Percentiles rank a stretch among this genome's conserved stretches.
Evolutionary conservation across 2,329 filamentous ascomycete genomes (phyloP).

Genomic region (Fusarium newnesense): DNA sequence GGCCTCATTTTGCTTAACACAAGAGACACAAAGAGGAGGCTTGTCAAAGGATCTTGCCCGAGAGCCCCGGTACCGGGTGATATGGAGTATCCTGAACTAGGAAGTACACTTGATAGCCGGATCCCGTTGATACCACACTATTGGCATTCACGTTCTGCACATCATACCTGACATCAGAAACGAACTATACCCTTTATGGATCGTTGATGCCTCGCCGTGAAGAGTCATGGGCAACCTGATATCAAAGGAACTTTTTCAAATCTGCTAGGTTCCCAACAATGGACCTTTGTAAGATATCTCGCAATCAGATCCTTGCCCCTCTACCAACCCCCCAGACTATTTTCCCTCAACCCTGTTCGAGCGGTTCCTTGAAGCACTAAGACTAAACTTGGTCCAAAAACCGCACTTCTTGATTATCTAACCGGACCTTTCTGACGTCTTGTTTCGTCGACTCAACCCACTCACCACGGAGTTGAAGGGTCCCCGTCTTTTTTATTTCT

Average conservation of each 20-base stretch:
- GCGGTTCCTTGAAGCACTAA: conserved; percentile 13
- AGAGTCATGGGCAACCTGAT: conserved; percentile 26
- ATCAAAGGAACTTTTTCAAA: conserved; percentile 29
- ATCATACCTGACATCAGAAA: conserved; percentile 27
- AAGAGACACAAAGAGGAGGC: conserved; percentile 3
- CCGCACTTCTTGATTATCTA: conserved; percentile 12
- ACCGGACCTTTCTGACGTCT: conserved; percentile 16
- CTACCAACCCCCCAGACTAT: conserved; percentile 7
- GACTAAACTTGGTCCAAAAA: background rate
- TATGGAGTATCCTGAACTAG: conserved; percentile 5
- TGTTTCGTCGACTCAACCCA: conserved; percentile 29
- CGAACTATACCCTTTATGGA: conserved; percentile 18
- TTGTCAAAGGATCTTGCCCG: background rate
- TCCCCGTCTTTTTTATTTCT: conserved; percentile 13
- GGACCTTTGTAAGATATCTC: conserved; percentile 8
- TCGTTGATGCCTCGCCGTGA: conserved; percentile 30
- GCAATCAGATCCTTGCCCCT: background rate
- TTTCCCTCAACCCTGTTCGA: conserved; percentile 9
- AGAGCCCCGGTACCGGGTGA: background rate
- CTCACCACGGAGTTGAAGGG: conserved; percentile 5
- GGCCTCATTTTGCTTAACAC: conserved; percentile 18
- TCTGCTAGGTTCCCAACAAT: conserved; percentile 10
- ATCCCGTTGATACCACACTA: conserved; percentile 5
- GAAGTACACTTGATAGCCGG: conserved; percentile 9
- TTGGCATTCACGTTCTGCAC: conserved; percentile 11